Conservation (phyloP, 176 grass and related monocot genomes). For the Secale cereale region DNA sequence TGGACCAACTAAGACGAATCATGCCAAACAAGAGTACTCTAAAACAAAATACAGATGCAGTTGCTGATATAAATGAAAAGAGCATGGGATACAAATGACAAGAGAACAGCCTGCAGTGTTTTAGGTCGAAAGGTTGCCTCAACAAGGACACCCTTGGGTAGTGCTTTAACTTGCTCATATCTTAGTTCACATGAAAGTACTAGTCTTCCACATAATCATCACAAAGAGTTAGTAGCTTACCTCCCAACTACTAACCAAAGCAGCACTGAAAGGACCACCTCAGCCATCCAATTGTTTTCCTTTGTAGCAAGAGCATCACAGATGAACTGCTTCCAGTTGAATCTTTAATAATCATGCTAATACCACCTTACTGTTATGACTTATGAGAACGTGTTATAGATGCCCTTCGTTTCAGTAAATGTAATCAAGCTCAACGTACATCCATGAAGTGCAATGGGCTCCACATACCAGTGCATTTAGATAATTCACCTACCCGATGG, state of each 20-base stretch:
- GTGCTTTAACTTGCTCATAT: background rate
- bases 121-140: background rate
- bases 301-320: background rate
- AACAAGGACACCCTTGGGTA: conserved; percentile 1
- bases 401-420: background rate
- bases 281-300: conserved; percentile 3
- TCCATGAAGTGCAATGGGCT: background rate
- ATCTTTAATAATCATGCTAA: background rate
- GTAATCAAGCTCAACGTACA: background rate
- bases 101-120: background rate
- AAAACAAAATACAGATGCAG: background rate
- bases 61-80: background rate
- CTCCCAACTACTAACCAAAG: conserved; percentile 35
- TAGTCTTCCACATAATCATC: conserved; percentile 14
- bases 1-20: background rate
- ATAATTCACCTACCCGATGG: background rate
- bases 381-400: background rate
- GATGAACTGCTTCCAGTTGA: background rate
- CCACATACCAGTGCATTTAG: background rate
- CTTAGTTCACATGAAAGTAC: conserved; percentile 16
- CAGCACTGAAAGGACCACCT: conserved; percentile 25
- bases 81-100: background rate
- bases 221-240: conserved; percentile 9
- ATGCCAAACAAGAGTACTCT: background rate
- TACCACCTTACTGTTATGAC: background rate